phyloP scores from a whole-genome alignment of 345 rosid genomes.

The Bruguiera sexangula region DNA sequence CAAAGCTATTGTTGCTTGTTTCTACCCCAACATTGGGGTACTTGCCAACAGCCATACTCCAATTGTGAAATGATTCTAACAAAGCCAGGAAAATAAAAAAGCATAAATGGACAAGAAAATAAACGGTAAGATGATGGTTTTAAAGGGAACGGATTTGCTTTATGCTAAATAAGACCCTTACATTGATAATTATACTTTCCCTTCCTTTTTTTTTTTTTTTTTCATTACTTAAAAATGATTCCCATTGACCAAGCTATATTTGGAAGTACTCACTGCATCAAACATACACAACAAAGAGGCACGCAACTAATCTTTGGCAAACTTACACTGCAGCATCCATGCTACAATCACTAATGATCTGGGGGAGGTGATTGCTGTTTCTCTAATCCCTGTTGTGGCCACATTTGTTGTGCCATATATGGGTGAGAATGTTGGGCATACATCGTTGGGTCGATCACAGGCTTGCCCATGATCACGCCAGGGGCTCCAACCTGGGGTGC shows the following conservation, averaged over 20 bases:
- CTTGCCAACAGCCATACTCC: no score
- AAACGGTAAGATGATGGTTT: neutral
- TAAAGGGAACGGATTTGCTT: neutral
- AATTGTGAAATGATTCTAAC: no score
- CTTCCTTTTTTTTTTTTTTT: neutral
- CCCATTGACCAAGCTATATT: no score
- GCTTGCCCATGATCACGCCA: slow-evolving; percentile 87
- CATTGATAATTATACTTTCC: neutral
- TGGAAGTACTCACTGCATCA: no score
- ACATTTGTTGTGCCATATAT: slow-evolving; percentile 68
- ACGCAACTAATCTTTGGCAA: neutral
- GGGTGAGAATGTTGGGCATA: slow-evolving; percentile 58
- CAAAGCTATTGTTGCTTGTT: no score
- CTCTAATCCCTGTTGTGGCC: slow-evolving; percentile 69
- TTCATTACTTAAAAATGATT: no score
- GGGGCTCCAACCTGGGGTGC: slow-evolving; percentile 61
- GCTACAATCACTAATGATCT: slow-evolving; percentile 36
- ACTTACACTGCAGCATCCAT: slow-evolving; percentile 22
- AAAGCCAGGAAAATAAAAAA: no score
- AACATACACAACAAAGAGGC: no score
- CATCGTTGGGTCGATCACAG: slow-evolving; percentile 59
- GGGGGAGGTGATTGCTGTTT: slow-evolving; percentile 65
- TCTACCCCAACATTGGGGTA: no score
- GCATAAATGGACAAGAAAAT: no score
- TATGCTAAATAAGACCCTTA: neutral